Evolutionary conservation across 2,329 filamentous ascomycete species (phyloP).

Genomic region (Clonostachys rosea): DNA sequence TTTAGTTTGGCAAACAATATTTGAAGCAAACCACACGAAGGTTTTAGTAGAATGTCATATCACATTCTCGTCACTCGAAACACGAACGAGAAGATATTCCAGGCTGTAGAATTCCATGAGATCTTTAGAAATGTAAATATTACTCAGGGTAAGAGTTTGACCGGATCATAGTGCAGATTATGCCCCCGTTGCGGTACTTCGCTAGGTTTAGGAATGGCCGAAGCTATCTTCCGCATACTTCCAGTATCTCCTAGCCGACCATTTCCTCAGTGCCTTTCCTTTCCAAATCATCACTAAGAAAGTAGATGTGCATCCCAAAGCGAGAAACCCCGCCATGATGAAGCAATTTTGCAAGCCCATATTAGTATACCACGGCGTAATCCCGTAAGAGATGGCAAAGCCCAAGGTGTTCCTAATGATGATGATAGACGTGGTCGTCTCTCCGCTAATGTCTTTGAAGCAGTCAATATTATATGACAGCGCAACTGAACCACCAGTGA

Average conservation of each 20-base stretch:
- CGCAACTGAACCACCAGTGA: slow-evolving; percentile 26
- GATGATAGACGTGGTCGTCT: slow-evolving; percentile 31
- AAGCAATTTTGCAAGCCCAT: slow-evolving; percentile 37
- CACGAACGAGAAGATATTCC: no score
- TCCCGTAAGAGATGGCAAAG: slow-evolving; percentile 26
- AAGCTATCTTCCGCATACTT: no score
- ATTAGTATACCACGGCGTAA: slow-evolving; percentile 36
- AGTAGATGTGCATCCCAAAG: slow-evolving; percentile 8
- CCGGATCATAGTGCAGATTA: no score
- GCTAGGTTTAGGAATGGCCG: no score
- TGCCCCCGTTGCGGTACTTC: no score
- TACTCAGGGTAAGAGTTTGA: no score
- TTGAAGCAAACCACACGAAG: no score
- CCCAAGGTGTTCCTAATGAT: slow-evolving; percentile 30
- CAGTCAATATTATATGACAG: slow-evolving; percentile 33
- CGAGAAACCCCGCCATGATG: slow-evolving; percentile 32
- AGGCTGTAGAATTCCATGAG: no score
- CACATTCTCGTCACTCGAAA: no score
- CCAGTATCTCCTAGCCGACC: background rate
- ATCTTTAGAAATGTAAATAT: no score
- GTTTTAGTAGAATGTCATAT: no score
- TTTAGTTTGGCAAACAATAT: no score
- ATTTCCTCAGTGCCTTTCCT: background rate
- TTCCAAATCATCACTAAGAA: background rate
- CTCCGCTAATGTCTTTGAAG: slow-evolving; percentile 31